Evolutionary conservation across 2,329 filamentous ascomycete genomes (phyloP), one percentile per base, ranked within the genome.

Genomic region (Erysiphe pulchra): DNA sequence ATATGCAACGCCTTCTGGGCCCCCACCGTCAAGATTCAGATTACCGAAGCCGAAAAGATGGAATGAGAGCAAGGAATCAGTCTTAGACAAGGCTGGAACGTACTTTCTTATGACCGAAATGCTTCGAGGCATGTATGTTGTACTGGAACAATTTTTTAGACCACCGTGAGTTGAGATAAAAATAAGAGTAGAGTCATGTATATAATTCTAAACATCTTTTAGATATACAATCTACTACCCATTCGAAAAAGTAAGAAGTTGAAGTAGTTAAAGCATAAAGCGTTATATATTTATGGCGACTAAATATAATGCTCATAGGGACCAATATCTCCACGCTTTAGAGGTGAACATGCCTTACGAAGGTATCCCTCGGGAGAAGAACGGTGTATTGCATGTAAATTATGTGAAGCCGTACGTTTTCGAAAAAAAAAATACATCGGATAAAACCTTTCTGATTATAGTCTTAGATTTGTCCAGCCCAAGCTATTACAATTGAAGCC

Each of bases 161-260:
- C 84, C 87, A 65, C 86, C 90, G 81, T 95, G 72, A 71, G 85
- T 85, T 47, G 42, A 49, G 48, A 51, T 55, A 54, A 50, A 42
- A 54, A 18, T 14, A n/a, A 36, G 28, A 9, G 14, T 14, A 11
- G 43, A 47, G 37, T 37, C 51, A 45, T 53, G 65, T 28, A 28
- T 9, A 28, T 8, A 28, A 5, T 28, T 28, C 4, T 28, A 8
- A 54, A 64, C 47, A 42, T 32, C 17, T 14, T 36, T 28, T 57
- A 93, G 86, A 56, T 94, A 95, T 65, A 98, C 90, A 44, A 98
- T 98, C 60, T 93, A 76, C 69, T 98, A 98, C 61, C 90, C 90
- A 39, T 98, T 94, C 64, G 90, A 98, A 63, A 98, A 98, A 71
- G 71, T 75, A 63, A 44, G 16, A n/a, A 24, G 24, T 20, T 7